Evolutionary conservation across 78 protist genomes (phyloP), one percentile per base, ranked within the genome.

Genomic region (Cavenderia fasciculata): DNA sequence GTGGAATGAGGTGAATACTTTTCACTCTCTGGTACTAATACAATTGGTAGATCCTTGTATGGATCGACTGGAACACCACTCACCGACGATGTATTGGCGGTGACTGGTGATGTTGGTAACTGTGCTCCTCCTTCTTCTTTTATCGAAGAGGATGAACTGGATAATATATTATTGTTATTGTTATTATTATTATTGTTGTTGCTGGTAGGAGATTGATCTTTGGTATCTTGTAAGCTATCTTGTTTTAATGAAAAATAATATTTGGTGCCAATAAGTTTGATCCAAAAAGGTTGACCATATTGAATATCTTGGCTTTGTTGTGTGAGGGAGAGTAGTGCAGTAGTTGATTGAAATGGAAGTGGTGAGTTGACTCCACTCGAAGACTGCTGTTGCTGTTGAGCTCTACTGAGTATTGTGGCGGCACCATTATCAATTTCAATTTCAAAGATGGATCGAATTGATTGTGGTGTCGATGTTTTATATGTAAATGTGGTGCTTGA

Each of bases 1-100:
- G 90, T 82, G 8, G 90, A 40, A 68, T 59, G 65, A 19, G 78
- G 78, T 10, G 90, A 69, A 54, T 68, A 47, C 36, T 82, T 82
- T 56, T 82, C 59, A 36, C 40, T 40, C 38, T 82, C 78, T 23
- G 69, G 29, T 4, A 82, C 78, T 16, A 63, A n/a, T 11, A 63
- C 38, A 43, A 63, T 8, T 33, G 72, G 72, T 38, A 63, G 33
- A 21, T 63, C 72, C 5, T 63, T 47, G 8, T n/a, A n/a, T n/a
- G n/a, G n/a, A n/a, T n/a, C n/a, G n/a, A n/a, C n/a, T n/a, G n/a
- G n/a, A n/a, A n/a, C n/a, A n/a, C n/a, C n/a, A n/a, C n/a, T n/a
- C n/a, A n/a, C n/a, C n/a, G n/a, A n/a, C n/a, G n/a, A n/a, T 49
- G 54, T 18, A 12, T 18, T 49, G 54, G 27, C 54, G 14, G 12